These are phyloP conservation scores for Diplodia sapinea DNA, from an alignment of 2,329 filamentous ascomycete genomes.

Conservation along the genomic window DNA sequence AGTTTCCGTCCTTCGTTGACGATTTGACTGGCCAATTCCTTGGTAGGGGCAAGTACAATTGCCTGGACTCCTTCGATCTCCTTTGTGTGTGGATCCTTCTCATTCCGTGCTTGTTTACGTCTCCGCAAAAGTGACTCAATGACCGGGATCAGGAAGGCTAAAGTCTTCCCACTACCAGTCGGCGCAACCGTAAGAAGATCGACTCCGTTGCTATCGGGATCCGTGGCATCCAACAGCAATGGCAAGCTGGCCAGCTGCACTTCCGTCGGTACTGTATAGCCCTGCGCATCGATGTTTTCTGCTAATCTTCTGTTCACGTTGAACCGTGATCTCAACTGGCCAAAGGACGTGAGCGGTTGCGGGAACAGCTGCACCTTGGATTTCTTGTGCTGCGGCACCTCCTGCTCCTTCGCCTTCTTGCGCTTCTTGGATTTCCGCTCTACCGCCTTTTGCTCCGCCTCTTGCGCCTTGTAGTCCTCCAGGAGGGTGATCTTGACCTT, in stretches of 20 bases:
- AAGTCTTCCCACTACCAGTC: constrained; percentile 94
- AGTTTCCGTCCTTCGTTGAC: constrained; percentile 81
- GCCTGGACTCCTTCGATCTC: constrained; percentile 39
- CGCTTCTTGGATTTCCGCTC: constrained; percentile 60
- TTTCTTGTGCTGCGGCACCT: constrained; percentile 46
- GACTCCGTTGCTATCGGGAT: constrained; percentile 47
- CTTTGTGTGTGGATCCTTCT: not conserved
- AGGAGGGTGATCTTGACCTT: constrained; percentile 84
- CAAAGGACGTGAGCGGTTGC: constrained; percentile 78
- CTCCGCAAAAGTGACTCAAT: constrained; percentile 70
- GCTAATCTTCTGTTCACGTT: constrained; percentile 74
- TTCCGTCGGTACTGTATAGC: constrained; percentile 87
- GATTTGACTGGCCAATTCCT: constrained; percentile 58
- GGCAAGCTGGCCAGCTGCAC: constrained; percentile 89
- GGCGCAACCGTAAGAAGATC: constrained; percentile 90
- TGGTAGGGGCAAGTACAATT: constrained; percentile 57
- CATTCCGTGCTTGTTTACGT: constrained; percentile 35
- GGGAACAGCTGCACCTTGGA: constrained; percentile 67
- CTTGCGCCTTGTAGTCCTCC: constrained; percentile 54
- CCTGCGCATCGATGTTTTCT: constrained; percentile 81
- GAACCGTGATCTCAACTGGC: constrained; percentile 72
- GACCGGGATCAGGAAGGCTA: constrained; percentile 88
- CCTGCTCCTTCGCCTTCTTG: constrained; percentile 45
- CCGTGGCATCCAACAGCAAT: constrained; percentile 57
- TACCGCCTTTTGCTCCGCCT: constrained; percentile 57